A percentile compares a stretch with the other conserved stretches of the same genome.
These are phyloP conservation scores for Vitis hybrid DNA, from an alignment of 177 flowering plant species.

Conservation along the genomic window DNA sequence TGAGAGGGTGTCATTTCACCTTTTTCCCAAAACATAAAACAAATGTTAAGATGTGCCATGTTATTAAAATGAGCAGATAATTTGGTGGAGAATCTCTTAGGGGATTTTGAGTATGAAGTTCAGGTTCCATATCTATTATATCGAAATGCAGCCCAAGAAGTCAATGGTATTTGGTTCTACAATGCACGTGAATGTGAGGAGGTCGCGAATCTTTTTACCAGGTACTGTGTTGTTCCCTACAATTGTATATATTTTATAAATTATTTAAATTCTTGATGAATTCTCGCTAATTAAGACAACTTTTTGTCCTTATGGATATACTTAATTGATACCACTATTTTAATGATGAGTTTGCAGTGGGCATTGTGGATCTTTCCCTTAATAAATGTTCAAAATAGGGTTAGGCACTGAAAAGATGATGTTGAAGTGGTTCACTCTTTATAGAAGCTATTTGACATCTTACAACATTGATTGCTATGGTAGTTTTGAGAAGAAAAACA, in stretches of 20 bases:
- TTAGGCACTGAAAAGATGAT: neutral
- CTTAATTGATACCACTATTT: too few relatives aligned
- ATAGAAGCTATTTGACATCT: too few relatives aligned
- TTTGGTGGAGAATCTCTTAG: constrained; percentile 85
- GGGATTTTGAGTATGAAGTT: constrained; percentile 89
- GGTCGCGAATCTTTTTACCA: constrained; percentile 77
- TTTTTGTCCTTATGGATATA: too few relatives aligned
- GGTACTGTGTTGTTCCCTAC: constrained; percentile 35
- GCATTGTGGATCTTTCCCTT: neutral
- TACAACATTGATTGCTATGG: too few relatives aligned
- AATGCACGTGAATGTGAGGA: constrained; percentile 86
- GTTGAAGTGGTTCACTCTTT: too few relatives aligned
- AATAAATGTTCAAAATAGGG: neutral
- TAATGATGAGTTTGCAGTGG: neutral
- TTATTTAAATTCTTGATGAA: neutral
- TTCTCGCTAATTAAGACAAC: too few relatives aligned
- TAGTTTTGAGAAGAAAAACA: too few relatives aligned
- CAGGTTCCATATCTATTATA: constrained; percentile 85
- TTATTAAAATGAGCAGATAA: constrained; percentile 55
- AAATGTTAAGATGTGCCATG: too few relatives aligned
- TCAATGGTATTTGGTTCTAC: constrained; percentile 95
- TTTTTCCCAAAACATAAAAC: too few relatives aligned
- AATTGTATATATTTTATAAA: neutral
- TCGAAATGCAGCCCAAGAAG: constrained; percentile 84
- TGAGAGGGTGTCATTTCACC: too few relatives aligned